Evolutionary conservation across 164 flowering plant genomes (phyloP), one percentile per base, ranked within the genome.

Genomic region (Piper longum): DNA sequence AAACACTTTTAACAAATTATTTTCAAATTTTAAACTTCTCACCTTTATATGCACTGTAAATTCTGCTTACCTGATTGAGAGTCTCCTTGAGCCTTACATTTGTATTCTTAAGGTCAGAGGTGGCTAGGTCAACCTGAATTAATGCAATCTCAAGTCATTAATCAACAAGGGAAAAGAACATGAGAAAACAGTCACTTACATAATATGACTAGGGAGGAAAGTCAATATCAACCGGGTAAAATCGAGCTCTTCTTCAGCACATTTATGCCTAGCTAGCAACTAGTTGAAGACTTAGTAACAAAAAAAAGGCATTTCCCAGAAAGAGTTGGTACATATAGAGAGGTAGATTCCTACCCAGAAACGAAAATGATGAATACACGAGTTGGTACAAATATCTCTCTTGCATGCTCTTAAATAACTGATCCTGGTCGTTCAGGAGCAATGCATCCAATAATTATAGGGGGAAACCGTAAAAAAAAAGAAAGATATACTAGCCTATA

Each of bases 41-140:
- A 26, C 36, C 36, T 26, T 26, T 26, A n/a, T 45, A 12, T 12
- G 9, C 13, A 3, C 6, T 40, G 54, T 26, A 60, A 71, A 62
- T 43, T 68, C 59, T 45, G 66, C 56, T 73, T 64, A 91, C 98
- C 88, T 92, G 95, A 65, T 58, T 85, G 19, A 92, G 85, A 62
- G 98, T 89, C 64, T 86, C 72, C 79, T 88, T 92, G 58, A 92
- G 93, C 70, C 96, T 84, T 57, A 87, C 96, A 78, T 92, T 92
- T 54, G 98, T 92, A 72, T 88, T 92, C 78, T 86, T 92, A 57
- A 92, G 91, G 71, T 92, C 96, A 74, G 96, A 65, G 16, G 89
- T 74, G 16, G 98, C 98, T 70, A 78, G 80, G 76, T 92, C 98
- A 63, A 92, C 92, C 98, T 92, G 79, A 2, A 54, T 16, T 16